Evolutionary conservation across 805 yeast genomes (phyloP), one percentile per base, ranked within the genome.

Genomic region (Tetrapisispora arboricola): DNA sequence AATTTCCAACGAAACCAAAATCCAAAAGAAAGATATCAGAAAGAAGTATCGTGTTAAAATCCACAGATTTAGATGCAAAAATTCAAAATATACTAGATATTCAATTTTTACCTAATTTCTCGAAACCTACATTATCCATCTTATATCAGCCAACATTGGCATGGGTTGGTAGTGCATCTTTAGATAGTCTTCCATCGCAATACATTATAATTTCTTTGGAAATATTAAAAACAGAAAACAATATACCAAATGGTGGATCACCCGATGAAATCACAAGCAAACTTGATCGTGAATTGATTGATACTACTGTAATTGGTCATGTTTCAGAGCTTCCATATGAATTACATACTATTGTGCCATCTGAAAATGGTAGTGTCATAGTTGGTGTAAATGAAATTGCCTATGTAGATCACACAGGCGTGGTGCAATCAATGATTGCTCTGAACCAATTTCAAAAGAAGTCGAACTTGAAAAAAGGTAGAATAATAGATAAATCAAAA

Each of bases 41-140:
- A 11, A 38, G 47, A 38, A 83, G 94, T 42, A 74, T 75, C 42
- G 62, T 84, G 9, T 55, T 84, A 20, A 71, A 73, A 37, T 77
- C 81, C 0, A 63, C 72, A 1, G 64, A 71, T 20, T 63, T 90
- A 29, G 78, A 80, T 48, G 50, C 74, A 0, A 67, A 73, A 4
- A 68, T 87, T 34, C 61, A 67, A 17, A 76, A 78, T 46, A 74
- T 92, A 13, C 66, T 81, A 2, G 94, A 84, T 54, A 69, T 80
- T 49, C 76, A 75, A 37, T 88, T 84, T 55, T 60, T 90, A 30
- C 61, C 77, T 53, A 80, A 80, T 42, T 90, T 85, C 54, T 66
- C 81, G 48, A 92, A 81, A 44, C 94, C 96, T 0, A 88, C 96
- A 0, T 49, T 86, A 17, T 90, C 82, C 0, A 68, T 86, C 4